phyloP scores from a whole-genome alignment of 257 asterid genomes.

The Nicotiana sylvestris region DNA sequence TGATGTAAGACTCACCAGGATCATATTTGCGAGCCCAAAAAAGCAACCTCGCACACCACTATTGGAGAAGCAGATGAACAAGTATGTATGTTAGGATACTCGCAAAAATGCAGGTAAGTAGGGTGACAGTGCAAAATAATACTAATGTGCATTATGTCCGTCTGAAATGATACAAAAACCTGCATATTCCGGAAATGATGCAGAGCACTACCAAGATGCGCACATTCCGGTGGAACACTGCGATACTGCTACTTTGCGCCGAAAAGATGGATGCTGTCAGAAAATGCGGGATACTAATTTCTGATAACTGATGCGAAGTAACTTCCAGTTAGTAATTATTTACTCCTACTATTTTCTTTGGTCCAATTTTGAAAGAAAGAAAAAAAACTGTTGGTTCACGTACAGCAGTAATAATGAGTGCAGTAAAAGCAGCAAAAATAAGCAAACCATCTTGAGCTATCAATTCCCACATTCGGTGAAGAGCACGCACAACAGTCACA shows the following conservation, averaged over 20 bases:
- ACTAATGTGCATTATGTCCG: background rate
- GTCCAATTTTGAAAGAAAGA: background rate
- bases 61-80: constrained; percentile 30
- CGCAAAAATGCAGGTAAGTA: background rate
- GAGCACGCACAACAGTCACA: constrained; percentile 77
- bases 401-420: constrained; percentile 78
- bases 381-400: too few species aligned
- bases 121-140: background rate
- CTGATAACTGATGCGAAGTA: constrained; percentile 60
- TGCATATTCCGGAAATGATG: constrained; percentile 79
- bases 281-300: constrained; percentile 82
- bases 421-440: constrained; percentile 61
- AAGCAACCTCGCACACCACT: constrained; percentile 87
- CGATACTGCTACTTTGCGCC: constrained; percentile 66
- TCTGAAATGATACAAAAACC: constrained; percentile 34
- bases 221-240: constrained; percentile 68
- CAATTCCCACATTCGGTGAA: constrained; percentile 80
- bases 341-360: background rate
- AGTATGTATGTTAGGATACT: background rate
- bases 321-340: constrained; percentile 16
- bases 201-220: constrained; percentile 60
- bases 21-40: constrained; percentile 91
- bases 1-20: constrained; percentile 58
- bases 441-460: constrained; percentile 83
- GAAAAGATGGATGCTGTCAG: constrained; percentile 89